Conservation (phyloP, 805 yeast species). For the Komagataella phaffii region DNA sequence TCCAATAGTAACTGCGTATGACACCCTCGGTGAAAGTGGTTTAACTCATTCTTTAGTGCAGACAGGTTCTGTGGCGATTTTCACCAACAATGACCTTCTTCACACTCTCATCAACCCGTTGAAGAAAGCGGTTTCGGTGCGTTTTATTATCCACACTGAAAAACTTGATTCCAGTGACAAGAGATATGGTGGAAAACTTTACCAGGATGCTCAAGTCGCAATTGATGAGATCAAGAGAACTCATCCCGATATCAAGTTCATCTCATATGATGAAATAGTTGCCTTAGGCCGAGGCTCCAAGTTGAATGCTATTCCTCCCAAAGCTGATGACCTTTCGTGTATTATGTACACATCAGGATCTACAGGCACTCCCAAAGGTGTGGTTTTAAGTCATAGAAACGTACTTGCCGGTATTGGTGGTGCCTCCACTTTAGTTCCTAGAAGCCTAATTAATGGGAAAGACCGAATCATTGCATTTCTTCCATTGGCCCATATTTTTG, state of each 20-base stretch:
- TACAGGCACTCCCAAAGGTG: constrained; percentile 81
- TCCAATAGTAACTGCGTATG: constrained; percentile 92
- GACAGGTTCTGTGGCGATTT: constrained; percentile 67
- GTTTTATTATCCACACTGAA: constrained; percentile 62
- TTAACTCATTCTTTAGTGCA: constrained; percentile 75
- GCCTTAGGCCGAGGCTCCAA: constrained; percentile 43
- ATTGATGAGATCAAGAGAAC: constrained; percentile 41
- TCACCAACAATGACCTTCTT: constrained; percentile 72
- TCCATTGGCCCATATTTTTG: constrained; percentile 95
- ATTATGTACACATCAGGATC: constrained; percentile 86
- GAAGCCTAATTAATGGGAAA: constrained; percentile 29
- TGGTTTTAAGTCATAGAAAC: constrained; percentile 49
- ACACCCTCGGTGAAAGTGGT: constrained; percentile 83
- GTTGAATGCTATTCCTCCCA: constrained; percentile 28
- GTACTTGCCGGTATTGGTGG: constrained; percentile 84
- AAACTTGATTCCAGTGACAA: constrained; percentile 46
- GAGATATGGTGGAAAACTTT: constrained; percentile 48
- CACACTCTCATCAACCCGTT: constrained; percentile 59
- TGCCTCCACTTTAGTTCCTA: constrained; percentile 47
- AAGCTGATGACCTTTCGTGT: constrained; percentile 49
- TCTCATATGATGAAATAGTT: constrained; percentile 51
- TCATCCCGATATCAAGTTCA: constrained; percentile 68
- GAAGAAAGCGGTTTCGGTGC: constrained; percentile 43
- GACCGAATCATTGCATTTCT: constrained; percentile 81
- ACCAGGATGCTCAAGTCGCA: constrained; percentile 42